These are phyloP conservation scores for Thraustochytrium striatum DNA, from an alignment of 352 stramenopile species.

Conservation along the genomic window DNA sequence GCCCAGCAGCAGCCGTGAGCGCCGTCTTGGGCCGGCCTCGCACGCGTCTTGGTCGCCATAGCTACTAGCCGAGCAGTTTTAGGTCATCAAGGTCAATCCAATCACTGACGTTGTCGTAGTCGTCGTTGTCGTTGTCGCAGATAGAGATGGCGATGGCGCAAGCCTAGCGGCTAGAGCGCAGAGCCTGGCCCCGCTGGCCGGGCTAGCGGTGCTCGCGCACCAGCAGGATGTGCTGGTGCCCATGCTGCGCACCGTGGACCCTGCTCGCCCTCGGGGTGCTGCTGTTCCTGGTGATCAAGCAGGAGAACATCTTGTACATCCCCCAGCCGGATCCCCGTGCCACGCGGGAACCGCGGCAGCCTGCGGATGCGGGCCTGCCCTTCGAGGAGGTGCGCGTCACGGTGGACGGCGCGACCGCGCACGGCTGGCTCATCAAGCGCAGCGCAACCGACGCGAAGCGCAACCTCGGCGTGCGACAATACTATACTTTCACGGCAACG, in stretches of 20 bases:
- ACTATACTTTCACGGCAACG: conserved; percentile 62
- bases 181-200: neutral
- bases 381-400: conserved; percentile 52
- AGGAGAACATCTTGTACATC: conserved; percentile 52
- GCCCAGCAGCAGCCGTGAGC: too few species aligned
- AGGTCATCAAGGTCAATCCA: too few species aligned
- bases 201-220: neutral
- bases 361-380: conserved; percentile 60
- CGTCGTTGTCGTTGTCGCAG: too few species aligned
- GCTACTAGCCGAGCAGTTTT: too few species aligned
- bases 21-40: too few species aligned
- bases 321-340: conserved; percentile 48
- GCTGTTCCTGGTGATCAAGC: conserved; percentile 49
- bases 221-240: neutral
- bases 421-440: conserved; percentile 52
- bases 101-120: too few species aligned
- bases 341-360: conserved; percentile 23
- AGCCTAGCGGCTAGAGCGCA: too few species aligned
- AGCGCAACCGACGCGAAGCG: conserved; percentile 5
- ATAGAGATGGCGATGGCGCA: too few species aligned
- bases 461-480: conserved; percentile 56
- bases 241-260: neutral
- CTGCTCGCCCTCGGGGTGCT: neutral
- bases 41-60: too few species aligned
- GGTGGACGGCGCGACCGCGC: conserved; percentile 48